A percentile compares a stretch with the other conserved stretches of the same genome.
Evolutionary conservation across 78 protist genomes (phyloP).

Genomic region (Chrysochromulina parva): DNA sequence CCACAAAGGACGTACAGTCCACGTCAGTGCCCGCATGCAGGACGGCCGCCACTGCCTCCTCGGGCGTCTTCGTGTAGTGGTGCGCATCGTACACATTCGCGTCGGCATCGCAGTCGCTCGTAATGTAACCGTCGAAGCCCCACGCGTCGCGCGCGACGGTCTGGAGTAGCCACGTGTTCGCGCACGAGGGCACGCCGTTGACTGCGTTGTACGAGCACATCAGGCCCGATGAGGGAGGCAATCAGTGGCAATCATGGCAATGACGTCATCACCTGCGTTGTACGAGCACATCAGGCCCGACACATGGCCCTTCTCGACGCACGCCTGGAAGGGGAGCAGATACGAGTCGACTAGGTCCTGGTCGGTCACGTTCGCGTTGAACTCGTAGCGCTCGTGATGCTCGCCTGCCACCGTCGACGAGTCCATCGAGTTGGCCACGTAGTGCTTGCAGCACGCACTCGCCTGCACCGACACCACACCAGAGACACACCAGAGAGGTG

Average conservation of each 20-base stretch:
- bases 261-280: slow-evolving; percentile 14
- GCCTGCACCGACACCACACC: not conserved
- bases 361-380: not conserved
- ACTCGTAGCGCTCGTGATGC: not conserved
- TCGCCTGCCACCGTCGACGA: not conserved
- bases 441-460: slow-evolving; percentile 47
- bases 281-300: slow-evolving; percentile 33
- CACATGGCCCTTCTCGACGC: slow-evolving; percentile 34
- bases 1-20: slow-evolving; percentile 14
- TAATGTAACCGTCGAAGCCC: slow-evolving; percentile 58
- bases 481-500: too few species aligned
- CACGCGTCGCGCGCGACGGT: slow-evolving; percentile 21
- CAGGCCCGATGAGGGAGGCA: not conserved
- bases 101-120: slow-evolving; percentile 53
- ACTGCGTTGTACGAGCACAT: slow-evolving; percentile 65
- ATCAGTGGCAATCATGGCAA: slow-evolving; percentile 35
- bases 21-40: slow-evolving; percentile 35
- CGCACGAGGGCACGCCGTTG: slow-evolving; percentile 57
- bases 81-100: not conserved
- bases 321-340: not conserved
- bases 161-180: not conserved
- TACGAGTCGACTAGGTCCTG: slow-evolving; percentile 3
- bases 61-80: not conserved
- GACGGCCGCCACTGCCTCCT: not conserved
- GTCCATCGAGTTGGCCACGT: slow-evolving; percentile 3